Conservation (phyloP, 23 red algal genomes). For the Gracilaria caudata region DNA sequence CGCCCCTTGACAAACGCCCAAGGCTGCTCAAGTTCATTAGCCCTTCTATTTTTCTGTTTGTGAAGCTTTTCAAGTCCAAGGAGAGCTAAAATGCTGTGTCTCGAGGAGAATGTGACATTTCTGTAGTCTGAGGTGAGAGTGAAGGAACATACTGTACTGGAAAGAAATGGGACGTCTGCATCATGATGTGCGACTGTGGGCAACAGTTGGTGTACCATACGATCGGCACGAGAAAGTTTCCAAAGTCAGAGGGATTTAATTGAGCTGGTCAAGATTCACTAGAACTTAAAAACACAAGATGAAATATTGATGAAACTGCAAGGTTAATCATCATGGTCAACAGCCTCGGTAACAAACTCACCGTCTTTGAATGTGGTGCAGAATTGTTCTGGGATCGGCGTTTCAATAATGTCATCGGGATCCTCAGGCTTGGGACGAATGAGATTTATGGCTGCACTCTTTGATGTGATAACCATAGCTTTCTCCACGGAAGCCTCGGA, state of each 20-base stretch:
- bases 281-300: conserved; percentile 11
- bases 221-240: neutral
- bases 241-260: conserved; percentile 35
- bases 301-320: neutral
- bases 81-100: no score
- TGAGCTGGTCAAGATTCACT: conserved; percentile 21
- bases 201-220: neutral
- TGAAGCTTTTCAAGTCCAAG: no score
- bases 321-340: conserved; percentile 81
- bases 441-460: conserved; percentile 89
- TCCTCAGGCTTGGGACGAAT: conserved; percentile 78
- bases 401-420: conserved; percentile 84
- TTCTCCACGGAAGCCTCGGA: conserved; percentile 70
- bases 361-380: conserved; percentile 83
- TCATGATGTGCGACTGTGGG: neutral
- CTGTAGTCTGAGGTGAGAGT: no score
- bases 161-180: neutral
- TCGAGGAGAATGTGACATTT: no score
- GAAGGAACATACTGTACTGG: no score
- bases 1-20: neutral
- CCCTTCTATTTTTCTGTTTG: no score
- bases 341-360: conserved; percentile 83
- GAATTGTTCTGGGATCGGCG: conserved; percentile 93
- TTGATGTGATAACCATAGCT: conserved; percentile 90
- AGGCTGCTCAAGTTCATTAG: neutral